These are phyloP conservation scores for Fusarium sp. DNA, from an alignment of 2,329 filamentous ascomycete species.

Conservation along the genomic window DNA sequence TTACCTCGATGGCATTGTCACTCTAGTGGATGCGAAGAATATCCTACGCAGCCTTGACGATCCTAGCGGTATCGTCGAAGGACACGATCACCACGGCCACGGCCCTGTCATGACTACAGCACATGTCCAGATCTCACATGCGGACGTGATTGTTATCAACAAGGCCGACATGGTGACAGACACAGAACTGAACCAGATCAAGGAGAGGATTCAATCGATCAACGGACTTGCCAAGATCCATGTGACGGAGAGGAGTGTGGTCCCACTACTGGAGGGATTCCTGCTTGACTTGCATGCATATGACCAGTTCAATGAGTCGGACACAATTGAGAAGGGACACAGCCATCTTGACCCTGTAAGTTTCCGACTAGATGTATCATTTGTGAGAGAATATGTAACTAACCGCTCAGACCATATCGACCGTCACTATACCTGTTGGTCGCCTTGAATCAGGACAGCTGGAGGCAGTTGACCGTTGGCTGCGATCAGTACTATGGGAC, in stretches of 20 bases:
- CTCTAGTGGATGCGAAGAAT: conserved; percentile 94
- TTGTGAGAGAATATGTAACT: conserved; percentile 22
- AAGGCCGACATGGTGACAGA: conserved; percentile 86
- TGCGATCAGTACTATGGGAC: conserved; percentile 89
- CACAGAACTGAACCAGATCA: conserved; percentile 77
- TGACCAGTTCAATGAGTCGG: conserved; percentile 80
- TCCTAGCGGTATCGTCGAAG: conserved; percentile 66
- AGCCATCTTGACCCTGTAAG: conserved; percentile 89
- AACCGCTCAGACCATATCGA: conserved; percentile 79
- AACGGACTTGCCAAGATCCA: conserved; percentile 90
- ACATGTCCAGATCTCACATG: conserved; percentile 96
- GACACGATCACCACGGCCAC: conserved; percentile 65
- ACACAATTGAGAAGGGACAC: conserved; percentile 81
- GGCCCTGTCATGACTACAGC: conserved; percentile 88
- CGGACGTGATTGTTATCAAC: conserved; percentile 94
- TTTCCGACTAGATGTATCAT: conserved; percentile 21
- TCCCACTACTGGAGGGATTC: conserved; percentile 86
- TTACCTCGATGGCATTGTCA: conserved; percentile 96
- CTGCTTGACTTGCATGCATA: conserved; percentile 94
- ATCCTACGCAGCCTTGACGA: conserved; percentile 87
- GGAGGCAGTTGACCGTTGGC: conserved; percentile 79
- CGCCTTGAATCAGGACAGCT: conserved; percentile 70
- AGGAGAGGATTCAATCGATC: conserved; percentile 81
- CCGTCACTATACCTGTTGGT: conserved; percentile 78
- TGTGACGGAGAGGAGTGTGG: conserved; percentile 81